Percentiles rank a stretch among this genome's conserved stretches.
phyloP scores from a whole-genome alignment of 1,139 yeast species.

The Wickerhamiella infanticola region DNA sequence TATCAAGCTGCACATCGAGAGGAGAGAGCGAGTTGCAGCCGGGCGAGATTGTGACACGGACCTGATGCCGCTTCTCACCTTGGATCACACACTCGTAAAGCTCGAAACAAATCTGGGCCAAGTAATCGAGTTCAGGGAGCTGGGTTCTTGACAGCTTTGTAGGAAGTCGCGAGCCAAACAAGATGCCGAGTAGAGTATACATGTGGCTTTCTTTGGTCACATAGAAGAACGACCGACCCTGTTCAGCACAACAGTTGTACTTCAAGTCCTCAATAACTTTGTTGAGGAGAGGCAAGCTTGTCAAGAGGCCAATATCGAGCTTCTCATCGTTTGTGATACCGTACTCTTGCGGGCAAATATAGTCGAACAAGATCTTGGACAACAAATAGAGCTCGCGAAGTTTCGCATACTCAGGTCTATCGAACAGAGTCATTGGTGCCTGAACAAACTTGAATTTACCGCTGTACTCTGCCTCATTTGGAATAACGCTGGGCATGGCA shows the following conservation, averaged over 20 bases:
- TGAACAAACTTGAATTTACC: slow-evolving; percentile 18
- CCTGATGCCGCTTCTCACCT: slow-evolving; percentile 51
- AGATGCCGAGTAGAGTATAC: slow-evolving; percentile 77
- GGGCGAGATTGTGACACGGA: slow-evolving; percentile 79
- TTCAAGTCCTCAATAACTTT: slow-evolving; percentile 73
- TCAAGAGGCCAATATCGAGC: slow-evolving; percentile 84
- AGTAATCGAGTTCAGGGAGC: slow-evolving; percentile 86
- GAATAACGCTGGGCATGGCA: slow-evolving; percentile 17
- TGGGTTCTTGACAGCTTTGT: slow-evolving; percentile 91
- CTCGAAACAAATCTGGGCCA: slow-evolving; percentile 91
- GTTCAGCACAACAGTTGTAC: slow-evolving; percentile 62
- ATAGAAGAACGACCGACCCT: slow-evolving; percentile 58
- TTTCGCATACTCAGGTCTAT: slow-evolving; percentile 62
- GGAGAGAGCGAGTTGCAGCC: slow-evolving; percentile 99
- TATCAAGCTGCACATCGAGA: slow-evolving; percentile 87
- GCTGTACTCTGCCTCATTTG: slow-evolving; percentile 17
- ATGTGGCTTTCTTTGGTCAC: slow-evolving; percentile 96
- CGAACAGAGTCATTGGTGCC: slow-evolving; percentile 37
- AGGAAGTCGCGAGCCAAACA: slow-evolving; percentile 89
- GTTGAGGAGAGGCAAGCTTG: slow-evolving; percentile 86
- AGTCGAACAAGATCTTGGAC: slow-evolving; percentile 88
- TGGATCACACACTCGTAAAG: slow-evolving; percentile 50
- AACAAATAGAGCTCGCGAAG: slow-evolving; percentile 77
- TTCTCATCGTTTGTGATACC: slow-evolving; percentile 95
- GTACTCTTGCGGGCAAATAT: slow-evolving; percentile 96